phyloP scores from a whole-genome alignment of 495 filamentous ascomycete genomes.

The Xylaria castorea region DNA sequence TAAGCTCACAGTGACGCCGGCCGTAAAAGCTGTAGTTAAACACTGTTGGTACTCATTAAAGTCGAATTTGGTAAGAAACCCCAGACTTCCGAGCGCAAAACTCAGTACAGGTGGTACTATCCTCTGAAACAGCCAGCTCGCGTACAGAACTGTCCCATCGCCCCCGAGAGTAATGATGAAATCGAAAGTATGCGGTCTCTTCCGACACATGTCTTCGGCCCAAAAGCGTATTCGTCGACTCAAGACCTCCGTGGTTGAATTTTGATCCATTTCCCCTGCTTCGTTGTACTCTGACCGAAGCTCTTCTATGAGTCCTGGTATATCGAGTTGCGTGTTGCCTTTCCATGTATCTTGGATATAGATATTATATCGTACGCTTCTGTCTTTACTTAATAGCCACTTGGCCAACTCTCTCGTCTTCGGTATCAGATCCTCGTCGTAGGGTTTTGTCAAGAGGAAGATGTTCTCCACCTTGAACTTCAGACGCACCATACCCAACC shows the following conservation, averaged over 20 bases:
- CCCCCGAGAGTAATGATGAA: conserved; percentile 95
- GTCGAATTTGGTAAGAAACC: conserved; percentile 96
- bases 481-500: conserved; percentile 76
- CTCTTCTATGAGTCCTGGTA: conserved; percentile 62
- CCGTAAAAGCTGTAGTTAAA: conserved; percentile 73
- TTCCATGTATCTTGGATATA: conserved; percentile 79
- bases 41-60: conserved; percentile 75
- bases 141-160: conserved; percentile 94
- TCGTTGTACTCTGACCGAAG: conserved; percentile 41
- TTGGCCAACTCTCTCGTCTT: conserved; percentile 77
- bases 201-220: conserved; percentile 76
- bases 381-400: conserved; percentile 84
- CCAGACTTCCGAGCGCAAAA: conserved; percentile 89
- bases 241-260: conserved; percentile 58
- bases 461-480: conserved; percentile 82
- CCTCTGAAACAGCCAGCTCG: conserved; percentile 96
- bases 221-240: conserved; percentile 76
- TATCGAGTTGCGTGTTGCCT: conserved; percentile 74
- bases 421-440: conserved; percentile 81
- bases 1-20: conserved; percentile 89
- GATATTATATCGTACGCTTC: conserved; percentile 73
- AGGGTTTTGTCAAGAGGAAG: conserved; percentile 87
- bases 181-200: conserved; percentile 86
- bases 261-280: conserved; percentile 33
- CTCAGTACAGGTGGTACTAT: conserved; percentile 93